These are phyloP conservation scores for Candida wancherniae DNA, from an alignment of 805 yeast genomes.

Conservation along the genomic window DNA sequence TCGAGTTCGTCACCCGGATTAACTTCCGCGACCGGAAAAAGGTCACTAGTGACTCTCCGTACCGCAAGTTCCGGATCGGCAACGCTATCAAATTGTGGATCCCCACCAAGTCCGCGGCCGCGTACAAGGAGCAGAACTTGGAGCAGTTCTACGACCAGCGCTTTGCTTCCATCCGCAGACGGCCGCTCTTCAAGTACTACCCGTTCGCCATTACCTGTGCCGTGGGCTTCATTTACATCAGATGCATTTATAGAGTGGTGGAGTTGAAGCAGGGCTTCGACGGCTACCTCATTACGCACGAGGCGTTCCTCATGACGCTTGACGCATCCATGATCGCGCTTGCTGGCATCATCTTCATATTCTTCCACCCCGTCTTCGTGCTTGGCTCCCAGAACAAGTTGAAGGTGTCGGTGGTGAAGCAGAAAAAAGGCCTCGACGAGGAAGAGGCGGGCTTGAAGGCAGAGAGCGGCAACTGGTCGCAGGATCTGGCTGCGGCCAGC, in stretches of 20 bases:
- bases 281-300: conserved; percentile 35
- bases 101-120: conserved; percentile 21
- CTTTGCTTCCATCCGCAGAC: conserved; percentile 20
- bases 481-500: no score
- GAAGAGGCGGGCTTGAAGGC: no score
- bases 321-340: conserved; percentile 37
- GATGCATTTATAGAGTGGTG: conserved; percentile 36
- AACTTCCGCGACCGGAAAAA: conserved; percentile 23
- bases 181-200: conserved; percentile 26
- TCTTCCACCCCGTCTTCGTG: conserved; percentile 37
- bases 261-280: conserved; percentile 36
- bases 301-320: conserved; percentile 33
- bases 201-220: conserved; percentile 33
- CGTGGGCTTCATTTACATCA: conserved; percentile 30
- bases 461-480: no score
- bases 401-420: conserved; percentile 10
- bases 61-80: conserved; percentile 13
- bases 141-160: conserved; percentile 28
- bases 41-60: conserved; percentile 15
- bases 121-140: conserved; percentile 21
- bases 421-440: conserved; percentile 1
- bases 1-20: conserved; percentile 29
- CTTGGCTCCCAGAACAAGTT: conserved; percentile 24
- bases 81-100: conserved; percentile 15
- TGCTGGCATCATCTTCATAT: conserved; percentile 31